Evolutionary conservation across 2,329 filamentous ascomycete genomes (phyloP).

Genomic region (Drechslerella dactyloides): DNA sequence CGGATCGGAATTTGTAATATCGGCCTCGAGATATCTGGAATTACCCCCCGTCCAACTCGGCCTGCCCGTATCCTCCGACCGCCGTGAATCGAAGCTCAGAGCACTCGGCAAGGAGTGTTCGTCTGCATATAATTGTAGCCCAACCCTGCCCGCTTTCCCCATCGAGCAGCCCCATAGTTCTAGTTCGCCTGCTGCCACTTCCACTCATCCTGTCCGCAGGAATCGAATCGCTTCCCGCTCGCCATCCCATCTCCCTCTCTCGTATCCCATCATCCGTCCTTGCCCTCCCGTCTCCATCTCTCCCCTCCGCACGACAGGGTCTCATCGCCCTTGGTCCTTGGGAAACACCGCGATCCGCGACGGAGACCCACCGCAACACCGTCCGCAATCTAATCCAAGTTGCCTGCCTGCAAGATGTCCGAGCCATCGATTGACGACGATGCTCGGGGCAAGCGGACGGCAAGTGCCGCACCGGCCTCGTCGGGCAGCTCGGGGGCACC

Average conservation of each 20-base stretch:
- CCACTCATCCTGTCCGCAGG: constrained; percentile 29
- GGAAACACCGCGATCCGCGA: constrained; percentile 24
- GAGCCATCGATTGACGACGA: constrained; percentile 35
- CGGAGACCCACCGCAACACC: constrained; percentile 8
- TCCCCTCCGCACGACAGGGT: background rate
- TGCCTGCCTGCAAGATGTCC: constrained; percentile 32
- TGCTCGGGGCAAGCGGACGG: constrained; percentile 27
- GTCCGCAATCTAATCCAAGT: constrained; percentile 13
- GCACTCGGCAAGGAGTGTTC: too few relatives aligned
- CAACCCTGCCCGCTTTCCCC: constrained; percentile 27
- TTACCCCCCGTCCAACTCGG: too few relatives aligned
- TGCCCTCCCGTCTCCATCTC: constrained; percentile 1
- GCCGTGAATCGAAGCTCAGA: too few relatives aligned
- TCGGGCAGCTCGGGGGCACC: constrained; percentile 10
- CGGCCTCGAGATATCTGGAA: too few relatives aligned
- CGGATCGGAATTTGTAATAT: too few relatives aligned
- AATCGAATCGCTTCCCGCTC: constrained; percentile 1
- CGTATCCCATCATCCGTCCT: constrained; percentile 1
- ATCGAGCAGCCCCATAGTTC: constrained; percentile 38
- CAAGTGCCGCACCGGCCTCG: constrained; percentile 18
- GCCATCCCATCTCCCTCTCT: constrained; percentile 6
- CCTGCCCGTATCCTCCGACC: too few relatives aligned
- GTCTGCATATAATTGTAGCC: background rate
- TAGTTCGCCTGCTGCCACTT: constrained; percentile 22
- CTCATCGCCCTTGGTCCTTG: constrained; percentile 2